Percentiles rank a stretch among this genome's conserved stretches.
phyloP scores from a whole-genome alignment of 1,139 yeast species.

The Kazachstania sp. region DNA sequence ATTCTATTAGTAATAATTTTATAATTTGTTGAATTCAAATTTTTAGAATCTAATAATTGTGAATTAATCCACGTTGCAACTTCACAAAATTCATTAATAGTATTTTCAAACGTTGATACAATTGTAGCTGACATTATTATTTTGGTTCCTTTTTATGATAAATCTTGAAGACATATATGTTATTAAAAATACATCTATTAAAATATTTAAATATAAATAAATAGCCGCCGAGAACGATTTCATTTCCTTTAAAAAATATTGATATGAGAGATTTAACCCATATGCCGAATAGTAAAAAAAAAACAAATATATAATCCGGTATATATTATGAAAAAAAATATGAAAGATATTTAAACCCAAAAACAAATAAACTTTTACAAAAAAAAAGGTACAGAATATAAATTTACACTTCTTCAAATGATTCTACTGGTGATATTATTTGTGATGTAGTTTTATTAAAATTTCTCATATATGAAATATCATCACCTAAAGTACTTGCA shows the following conservation, averaged over 20 bases:
- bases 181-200: not conserved
- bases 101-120: conserved; percentile 10
- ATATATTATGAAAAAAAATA: too few species aligned
- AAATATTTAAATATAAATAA: not conserved
- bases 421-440: conserved; percentile 6
- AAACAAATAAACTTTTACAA: too few species aligned
- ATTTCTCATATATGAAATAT: conserved; percentile 19
- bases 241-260: too few species aligned
- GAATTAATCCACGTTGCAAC: conserved; percentile 19
- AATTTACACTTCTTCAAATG: conserved; percentile 1
- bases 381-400: too few species aligned
- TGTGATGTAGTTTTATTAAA: conserved; percentile 15
- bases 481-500: conserved; percentile 26
- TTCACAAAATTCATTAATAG: conserved; percentile 15
- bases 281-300: too few species aligned
- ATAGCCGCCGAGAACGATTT: not conserved
- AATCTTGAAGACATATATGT: not conserved
- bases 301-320: too few species aligned
- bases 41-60: conserved; percentile 7
- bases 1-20: conserved; percentile 7
- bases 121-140: conserved; percentile 7
- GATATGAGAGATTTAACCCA: too few species aligned
- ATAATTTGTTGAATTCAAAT: not conserved
- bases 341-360: too few species aligned
- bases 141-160: not conserved